phyloP scores from a whole-genome alignment of 306 rosid species.

The Cucurbita pepo region DNA sequence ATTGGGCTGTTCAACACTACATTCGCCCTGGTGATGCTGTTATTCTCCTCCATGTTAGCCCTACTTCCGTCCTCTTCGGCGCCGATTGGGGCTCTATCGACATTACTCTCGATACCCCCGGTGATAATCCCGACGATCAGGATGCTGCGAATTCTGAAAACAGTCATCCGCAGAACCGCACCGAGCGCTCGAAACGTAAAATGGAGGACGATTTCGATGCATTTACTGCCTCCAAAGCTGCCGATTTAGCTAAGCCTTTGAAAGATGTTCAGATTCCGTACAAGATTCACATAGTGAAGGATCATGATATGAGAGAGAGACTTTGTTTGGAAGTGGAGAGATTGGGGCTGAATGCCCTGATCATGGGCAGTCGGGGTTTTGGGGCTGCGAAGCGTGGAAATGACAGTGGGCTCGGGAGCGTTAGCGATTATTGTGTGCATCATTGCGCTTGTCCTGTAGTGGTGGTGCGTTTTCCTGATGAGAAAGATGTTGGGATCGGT shows the following conservation, averaged over 20 bases:
- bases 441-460: slow-evolving; percentile 96
- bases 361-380: slow-evolving; percentile 95
- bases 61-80: slow-evolving; percentile 82
- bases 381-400: slow-evolving; percentile 72
- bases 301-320: slow-evolving; percentile 95
- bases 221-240: slow-evolving; percentile 63
- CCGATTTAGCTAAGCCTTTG: slow-evolving; percentile 64
- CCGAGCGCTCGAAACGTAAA: slow-evolving; percentile 23
- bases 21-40: slow-evolving; percentile 96
- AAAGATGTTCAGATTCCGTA: slow-evolving; percentile 80
- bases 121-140: slow-evolving; percentile 15
- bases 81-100: slow-evolving; percentile 96
- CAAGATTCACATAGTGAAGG: slow-evolving; percentile 96
- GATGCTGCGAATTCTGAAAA: slow-evolving; percentile 9
- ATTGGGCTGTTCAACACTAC: slow-evolving; percentile 90
- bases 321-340: slow-evolving; percentile 86
- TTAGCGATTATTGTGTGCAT: slow-evolving; percentile 87
- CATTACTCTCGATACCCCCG: slow-evolving; percentile 36
- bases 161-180: slow-evolving; percentile 1
- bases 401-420: slow-evolving; percentile 85
- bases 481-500: slow-evolving; percentile 25
- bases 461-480: slow-evolving; percentile 84
- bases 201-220: slow-evolving; percentile 85
- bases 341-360: slow-evolving; percentile 74
- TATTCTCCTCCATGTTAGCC: slow-evolving; percentile 92